phyloP scores from a whole-genome alignment of 116 monocot genomes.

The Trichopus zeylanicus region DNA sequence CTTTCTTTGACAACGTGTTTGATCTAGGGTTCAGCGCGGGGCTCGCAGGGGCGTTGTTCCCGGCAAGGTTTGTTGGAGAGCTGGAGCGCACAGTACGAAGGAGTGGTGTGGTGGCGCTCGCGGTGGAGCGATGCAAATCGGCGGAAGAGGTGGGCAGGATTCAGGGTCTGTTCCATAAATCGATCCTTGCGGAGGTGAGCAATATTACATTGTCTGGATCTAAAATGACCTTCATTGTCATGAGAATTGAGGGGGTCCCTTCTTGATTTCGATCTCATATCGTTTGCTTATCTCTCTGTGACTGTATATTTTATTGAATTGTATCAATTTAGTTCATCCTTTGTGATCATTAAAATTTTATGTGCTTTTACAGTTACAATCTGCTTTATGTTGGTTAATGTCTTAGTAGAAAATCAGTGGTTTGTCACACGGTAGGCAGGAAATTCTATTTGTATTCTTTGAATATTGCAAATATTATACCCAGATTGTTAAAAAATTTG shows the following conservation, averaged over 20 bases:
- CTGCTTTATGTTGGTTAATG: no score
- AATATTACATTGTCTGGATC: conserved; percentile 43
- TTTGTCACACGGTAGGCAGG: no score
- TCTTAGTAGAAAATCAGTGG: no score
- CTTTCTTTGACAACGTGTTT: conserved; percentile 74
- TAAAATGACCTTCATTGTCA: conserved; percentile 39
- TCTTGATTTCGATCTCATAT: conserved; percentile 13
- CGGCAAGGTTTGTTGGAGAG: conserved; percentile 57
- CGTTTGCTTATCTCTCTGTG: no score
- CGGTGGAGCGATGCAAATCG: conserved; percentile 17
- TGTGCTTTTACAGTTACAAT: no score
- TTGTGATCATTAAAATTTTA: no score
- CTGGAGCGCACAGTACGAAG: conserved; percentile 64
- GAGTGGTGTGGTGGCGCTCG: conserved; percentile 39
- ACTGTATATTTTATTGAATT: no score
- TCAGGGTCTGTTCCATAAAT: conserved; percentile 44
- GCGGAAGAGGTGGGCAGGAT: conserved; percentile 25
- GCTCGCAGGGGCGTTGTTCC: conserved; percentile 61
- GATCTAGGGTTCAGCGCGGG: conserved; percentile 62
- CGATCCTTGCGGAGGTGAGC: conserved; percentile 29
- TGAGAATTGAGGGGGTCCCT: conserved; percentile 26
- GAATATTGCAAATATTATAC: no score
- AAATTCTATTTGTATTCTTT: no score
- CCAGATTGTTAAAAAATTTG: no score
- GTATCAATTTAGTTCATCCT: no score